Conservation (phyloP, 108 stramenopile genomes). For the Nitzschia palea region DNA sequence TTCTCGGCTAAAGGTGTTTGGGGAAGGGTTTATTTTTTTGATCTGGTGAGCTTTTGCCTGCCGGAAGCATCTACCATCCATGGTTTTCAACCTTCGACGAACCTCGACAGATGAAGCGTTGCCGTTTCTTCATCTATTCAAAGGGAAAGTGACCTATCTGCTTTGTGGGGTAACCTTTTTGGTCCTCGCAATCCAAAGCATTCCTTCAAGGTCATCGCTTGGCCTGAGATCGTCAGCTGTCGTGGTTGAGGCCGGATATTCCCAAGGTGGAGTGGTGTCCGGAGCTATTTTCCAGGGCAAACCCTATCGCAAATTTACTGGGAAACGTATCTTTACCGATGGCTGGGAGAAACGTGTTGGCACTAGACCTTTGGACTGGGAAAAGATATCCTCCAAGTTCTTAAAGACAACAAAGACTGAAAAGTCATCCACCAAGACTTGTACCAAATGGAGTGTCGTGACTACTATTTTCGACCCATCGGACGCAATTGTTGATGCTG, state of each 20-base stretch:
- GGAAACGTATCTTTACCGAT: neutral
- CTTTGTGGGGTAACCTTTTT: neutral
- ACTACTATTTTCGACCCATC: constrained; percentile 59
- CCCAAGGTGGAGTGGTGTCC: constrained; percentile 4
- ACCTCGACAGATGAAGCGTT: no score
- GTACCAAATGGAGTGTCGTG: constrained; percentile 46
- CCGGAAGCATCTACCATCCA: no score
- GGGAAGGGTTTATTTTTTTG: no score
- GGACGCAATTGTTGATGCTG: constrained; percentile 26
- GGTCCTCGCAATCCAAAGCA: neutral
- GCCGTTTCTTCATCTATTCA: neutral
- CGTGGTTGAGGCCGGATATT: neutral
- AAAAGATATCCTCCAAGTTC: neutral
- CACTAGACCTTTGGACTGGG: neutral
- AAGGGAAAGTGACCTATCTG: neutral
- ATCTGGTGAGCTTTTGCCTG: no score
- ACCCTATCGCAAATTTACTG: neutral
- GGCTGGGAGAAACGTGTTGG: constrained; percentile 1
- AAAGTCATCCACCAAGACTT: neutral
- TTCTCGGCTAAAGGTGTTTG: no score
- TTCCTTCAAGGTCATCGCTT: neutral
- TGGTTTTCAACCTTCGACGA: no score
- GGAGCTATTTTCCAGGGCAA: constrained; percentile 1
- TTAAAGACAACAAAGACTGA: neutral
- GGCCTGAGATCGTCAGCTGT: neutral